Conservation (phyloP, 2,329 filamentous ascomycete species). For the Colletotrichum melonis region DNA sequence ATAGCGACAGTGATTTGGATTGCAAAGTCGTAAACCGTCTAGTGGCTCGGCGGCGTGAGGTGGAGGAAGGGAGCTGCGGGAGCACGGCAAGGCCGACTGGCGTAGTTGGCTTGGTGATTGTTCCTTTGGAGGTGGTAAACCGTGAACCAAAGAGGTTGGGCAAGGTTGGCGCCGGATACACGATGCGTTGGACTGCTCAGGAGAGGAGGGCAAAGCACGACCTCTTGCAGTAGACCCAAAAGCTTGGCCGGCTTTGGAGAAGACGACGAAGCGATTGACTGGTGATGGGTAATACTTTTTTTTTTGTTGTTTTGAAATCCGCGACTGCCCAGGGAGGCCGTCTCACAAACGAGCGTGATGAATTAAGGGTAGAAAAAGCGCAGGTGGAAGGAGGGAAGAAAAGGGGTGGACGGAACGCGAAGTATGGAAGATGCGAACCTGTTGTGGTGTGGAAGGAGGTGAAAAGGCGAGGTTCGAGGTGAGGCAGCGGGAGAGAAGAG, state of each 20-base stretch:
- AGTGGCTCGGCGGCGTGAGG: neutral
- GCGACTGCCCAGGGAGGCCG: slow-evolving; percentile 22
- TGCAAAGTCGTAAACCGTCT: neutral
- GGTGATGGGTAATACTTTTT: neutral
- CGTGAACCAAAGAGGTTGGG: slow-evolving; percentile 1
- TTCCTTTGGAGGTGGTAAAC: neutral
- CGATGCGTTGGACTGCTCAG: slow-evolving; percentile 1
- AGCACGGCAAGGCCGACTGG: slow-evolving; percentile 6
- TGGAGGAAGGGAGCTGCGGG: neutral
- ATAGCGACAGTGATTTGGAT: slow-evolving; percentile 21
- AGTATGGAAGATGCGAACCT: slow-evolving; percentile 23
- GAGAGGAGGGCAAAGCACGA: neutral
- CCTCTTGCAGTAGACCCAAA: neutral
- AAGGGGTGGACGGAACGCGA: slow-evolving; percentile 35
- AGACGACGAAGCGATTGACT: slow-evolving; percentile 20
- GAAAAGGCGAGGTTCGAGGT: neutral
- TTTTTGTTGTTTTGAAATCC: slow-evolving; percentile 8
- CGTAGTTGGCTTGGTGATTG: slow-evolving; percentile 22
- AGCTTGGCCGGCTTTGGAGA: slow-evolving; percentile 14
- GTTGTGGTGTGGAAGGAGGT: slow-evolving; percentile 14
- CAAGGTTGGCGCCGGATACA: slow-evolving; percentile 3
- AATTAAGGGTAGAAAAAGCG: slow-evolving; percentile 18
- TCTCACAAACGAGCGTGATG: slow-evolving; percentile 32
- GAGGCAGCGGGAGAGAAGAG: neutral
- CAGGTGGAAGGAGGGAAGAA: slow-evolving; percentile 24